These are phyloP conservation scores for Dissophora ornata DNA, from an alignment of 192 early-diverging fungal species.

Conservation along the genomic window DNA sequence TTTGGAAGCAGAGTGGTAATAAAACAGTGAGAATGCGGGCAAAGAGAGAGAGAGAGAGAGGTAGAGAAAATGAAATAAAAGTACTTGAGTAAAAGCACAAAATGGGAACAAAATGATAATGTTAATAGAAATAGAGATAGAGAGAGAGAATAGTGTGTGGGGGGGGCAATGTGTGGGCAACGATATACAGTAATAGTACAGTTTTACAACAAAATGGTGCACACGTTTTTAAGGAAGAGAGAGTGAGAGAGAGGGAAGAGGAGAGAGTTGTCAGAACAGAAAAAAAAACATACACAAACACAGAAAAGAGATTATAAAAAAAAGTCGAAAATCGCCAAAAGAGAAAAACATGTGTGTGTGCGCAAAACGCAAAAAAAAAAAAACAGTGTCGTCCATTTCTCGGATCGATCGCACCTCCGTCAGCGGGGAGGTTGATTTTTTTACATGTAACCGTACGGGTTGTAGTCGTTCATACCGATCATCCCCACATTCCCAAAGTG, in stretches of 20 bases:
- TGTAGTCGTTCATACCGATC: constrained; percentile 63
- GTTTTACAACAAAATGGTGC: constrained; percentile 45
- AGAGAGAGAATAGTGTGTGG: background rate
- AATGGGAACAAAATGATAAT: constrained; percentile 5
- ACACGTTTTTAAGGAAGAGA: constrained; percentile 9
- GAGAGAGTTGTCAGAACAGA: no score
- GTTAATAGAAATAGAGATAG: background rate
- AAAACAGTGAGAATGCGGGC: constrained; percentile 17
- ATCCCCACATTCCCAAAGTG: constrained; percentile 58
- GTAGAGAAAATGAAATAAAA: no score
- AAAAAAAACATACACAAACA: constrained; percentile 4
- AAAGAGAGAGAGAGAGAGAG: constrained; percentile 7
- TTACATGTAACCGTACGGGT: constrained; percentile 58
- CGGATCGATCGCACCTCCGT: background rate
- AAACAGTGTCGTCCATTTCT: background rate
- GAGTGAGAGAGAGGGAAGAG: constrained; percentile 10
- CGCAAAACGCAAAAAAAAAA: background rate
- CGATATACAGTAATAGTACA: constrained; percentile 38
- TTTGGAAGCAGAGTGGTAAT: constrained; percentile 26
- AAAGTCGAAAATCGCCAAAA: background rate
- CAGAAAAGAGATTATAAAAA: constrained; percentile 1
- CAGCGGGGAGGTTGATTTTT: background rate
- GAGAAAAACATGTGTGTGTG: background rate
- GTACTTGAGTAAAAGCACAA: constrained; percentile 40
- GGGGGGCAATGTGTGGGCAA: constrained; percentile 11